Evolutionary conservation across 2,329 filamentous ascomycete species (phyloP), one percentile per base, ranked within the genome.

Genomic region (Neophaeococcomyces aloes): DNA sequence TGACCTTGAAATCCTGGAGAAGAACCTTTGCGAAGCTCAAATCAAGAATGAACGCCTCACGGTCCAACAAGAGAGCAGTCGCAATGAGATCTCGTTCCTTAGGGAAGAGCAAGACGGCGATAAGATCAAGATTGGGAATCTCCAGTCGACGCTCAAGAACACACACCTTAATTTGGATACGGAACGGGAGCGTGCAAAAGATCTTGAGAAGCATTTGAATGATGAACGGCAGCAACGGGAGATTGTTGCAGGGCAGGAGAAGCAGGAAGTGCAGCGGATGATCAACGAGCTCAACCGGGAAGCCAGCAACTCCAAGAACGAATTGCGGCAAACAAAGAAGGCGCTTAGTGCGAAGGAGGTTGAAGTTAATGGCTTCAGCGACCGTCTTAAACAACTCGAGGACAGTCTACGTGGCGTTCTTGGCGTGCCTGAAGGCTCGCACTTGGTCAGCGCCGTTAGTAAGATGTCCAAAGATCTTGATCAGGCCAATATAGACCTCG

Each of bases 51-150:
- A 94, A 56, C 78, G 88, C 42, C 72, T 96, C 2, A 81, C 83
- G 3, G 86, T 98, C 25, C 88, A 96, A 59, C 82, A 89, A 52
- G 91, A 98, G 64, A 94, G 86, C 4, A 82, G 83, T 45, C 89
- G 95, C 56, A 82, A 82, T 47, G 91, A 98, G 62, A 93, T 96
- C 63, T 81, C 85, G 1, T 98, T 98, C 72, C 64, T 98, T 39
- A 81, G 91, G 1, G 91, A 98, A 60, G 91, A 98, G 67, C 91
- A 98, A 63, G 91, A 98, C 64, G 78, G 77, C 14, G 91, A 98
- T 69, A 98, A 98, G 72, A 94, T 98, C 60, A 88, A 87, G 64
- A 96, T 98, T 56, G 86, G 89, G 29, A 87, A 96, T 57, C 71
- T 96, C 6, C 88, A 96, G 59, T 84, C 86, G 7, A 79, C 81